Base-by-base conservation (phyloP, 2,329 filamentous ascomycete species). In the Paecilomyces variotii region DNA sequence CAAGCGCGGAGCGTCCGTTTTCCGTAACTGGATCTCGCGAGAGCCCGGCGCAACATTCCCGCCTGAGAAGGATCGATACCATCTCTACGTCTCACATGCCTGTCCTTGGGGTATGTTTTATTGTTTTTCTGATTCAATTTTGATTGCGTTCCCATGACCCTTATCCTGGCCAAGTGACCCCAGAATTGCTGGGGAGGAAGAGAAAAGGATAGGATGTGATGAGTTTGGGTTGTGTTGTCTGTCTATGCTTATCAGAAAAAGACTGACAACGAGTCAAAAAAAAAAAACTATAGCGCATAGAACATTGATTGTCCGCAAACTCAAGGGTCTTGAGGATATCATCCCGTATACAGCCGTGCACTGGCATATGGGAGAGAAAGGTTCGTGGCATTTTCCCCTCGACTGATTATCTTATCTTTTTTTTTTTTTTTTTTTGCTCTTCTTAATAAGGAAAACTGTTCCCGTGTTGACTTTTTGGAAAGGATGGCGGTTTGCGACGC, bases 51-150 rank as follows among this genome's bases (percentile, higher is more conserved):
- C 90, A 4, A 77, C 87, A 72, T 97, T 91, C 66, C 89, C 91
- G 4, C 84, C 91, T 0, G 93, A 97, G 77, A 90, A 90, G 76
- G 90, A 84, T 56, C 84, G 94, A 58, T 99, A 99, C 74, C 94
- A 99, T 76, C 85, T 99, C 67, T 99, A 93, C 72, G 88, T 96
- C 65, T 93, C 88, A 68, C 96, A 96, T 75, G 92, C 92, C 5
- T 97, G 92, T 75, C 92, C 92, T 3, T 97, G 92, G 92, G 87
- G 80, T 82, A 68, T 59, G 75, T 68, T 35, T 2, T 32, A 11
- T 54, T 10, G 19, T 19, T 53, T 53, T 6, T 25, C 45, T 19
- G 45, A 12, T 50, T 24, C 45, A 6, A 10, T 11, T 50, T 19
- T 25, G 19, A 19, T 19, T 3, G 2, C 14, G 2, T 19, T 32